These are phyloP conservation scores for Xeromyces bisporus DNA, from an alignment of 495 filamentous ascomycete species.

Conservation along the genomic window DNA sequence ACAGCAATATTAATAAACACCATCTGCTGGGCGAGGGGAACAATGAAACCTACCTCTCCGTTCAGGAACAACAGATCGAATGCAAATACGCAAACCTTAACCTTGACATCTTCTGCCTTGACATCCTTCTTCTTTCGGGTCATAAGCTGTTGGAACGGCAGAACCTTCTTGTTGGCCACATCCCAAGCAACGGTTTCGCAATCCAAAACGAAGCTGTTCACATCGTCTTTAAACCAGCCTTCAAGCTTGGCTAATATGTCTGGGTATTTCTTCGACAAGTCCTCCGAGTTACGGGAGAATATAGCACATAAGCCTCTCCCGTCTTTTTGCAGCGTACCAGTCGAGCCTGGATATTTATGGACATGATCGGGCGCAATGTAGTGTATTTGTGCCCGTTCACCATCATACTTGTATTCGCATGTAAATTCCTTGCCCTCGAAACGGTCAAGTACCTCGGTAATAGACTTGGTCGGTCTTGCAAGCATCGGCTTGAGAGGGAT, in stretches of 20 bases:
- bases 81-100: slow-evolving; percentile 94
- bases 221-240: slow-evolving; percentile 75
- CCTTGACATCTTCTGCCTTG: slow-evolving; percentile 88
- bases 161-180: slow-evolving; percentile 71
- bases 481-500: slow-evolving; percentile 97
- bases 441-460: slow-evolving; percentile 91
- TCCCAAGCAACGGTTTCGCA: slow-evolving; percentile 99
- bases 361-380: slow-evolving; percentile 74
- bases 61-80: slow-evolving; percentile 93
- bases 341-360: slow-evolving; percentile 40
- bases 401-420: slow-evolving; percentile 98
- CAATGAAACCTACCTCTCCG: slow-evolving; percentile 61
- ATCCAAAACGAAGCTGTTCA: slow-evolving; percentile 88
- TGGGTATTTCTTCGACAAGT: slow-evolving; percentile 92
- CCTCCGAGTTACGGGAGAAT: slow-evolving; percentile 93
- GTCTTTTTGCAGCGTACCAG: slow-evolving; percentile 30
- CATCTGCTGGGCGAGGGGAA: too few species aligned
- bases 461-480: slow-evolving; percentile 97
- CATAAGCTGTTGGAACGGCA: slow-evolving; percentile 97
- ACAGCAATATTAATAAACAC: too few species aligned
- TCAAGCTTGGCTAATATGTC: slow-evolving; percentile 79
- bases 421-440: slow-evolving; percentile 93
- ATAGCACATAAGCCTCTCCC: slow-evolving; percentile 60
- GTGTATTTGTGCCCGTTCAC: slow-evolving; percentile 92
- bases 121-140: slow-evolving; percentile 95